These are phyloP conservation scores for Nemophila menziesii DNA, from an alignment of 257 asterid genomes.

Conservation along the genomic window DNA sequence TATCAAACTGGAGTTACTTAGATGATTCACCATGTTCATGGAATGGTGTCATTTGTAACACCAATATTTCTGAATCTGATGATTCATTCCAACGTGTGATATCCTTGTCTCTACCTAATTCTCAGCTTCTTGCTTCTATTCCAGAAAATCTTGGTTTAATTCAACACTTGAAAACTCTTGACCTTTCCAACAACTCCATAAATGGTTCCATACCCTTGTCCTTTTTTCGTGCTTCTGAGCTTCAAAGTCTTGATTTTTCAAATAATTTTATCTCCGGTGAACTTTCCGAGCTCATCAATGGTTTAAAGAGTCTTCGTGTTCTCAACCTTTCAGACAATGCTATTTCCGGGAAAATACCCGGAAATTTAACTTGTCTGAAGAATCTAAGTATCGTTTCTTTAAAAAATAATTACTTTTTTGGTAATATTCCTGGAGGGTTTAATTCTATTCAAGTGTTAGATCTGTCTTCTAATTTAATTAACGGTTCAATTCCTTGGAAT, in stretches of 20 bases:
- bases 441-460: slow-evolving; percentile 42
- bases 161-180: slow-evolving; percentile 33
- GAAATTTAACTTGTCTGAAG: slow-evolving; percentile 22
- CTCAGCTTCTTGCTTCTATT: slow-evolving; percentile 53
- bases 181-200: slow-evolving; percentile 70
- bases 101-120: slow-evolving; percentile 42
- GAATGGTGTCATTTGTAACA: slow-evolving; percentile 66
- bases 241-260: slow-evolving; percentile 53
- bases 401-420: slow-evolving; percentile 62
- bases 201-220: slow-evolving; percentile 71
- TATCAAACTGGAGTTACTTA: slow-evolving; percentile 43
- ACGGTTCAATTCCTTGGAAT: slow-evolving; percentile 54
- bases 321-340: slow-evolving; percentile 80
- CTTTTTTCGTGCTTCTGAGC: slow-evolving; percentile 47
- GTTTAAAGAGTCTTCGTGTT: slow-evolving; percentile 27
- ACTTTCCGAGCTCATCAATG: slow-evolving; percentile 43
- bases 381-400: slow-evolving; percentile 43
- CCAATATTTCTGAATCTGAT: slow-evolving; percentile 33
- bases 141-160: slow-evolving; percentile 64
- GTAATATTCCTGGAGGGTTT: slow-evolving; percentile 51
- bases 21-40: slow-evolving; percentile 72
- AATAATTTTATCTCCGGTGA: slow-evolving; percentile 66
- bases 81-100: slow-evolving; percentile 53
- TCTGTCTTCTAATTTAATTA: slow-evolving; percentile 77
- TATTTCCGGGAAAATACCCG: slow-evolving; percentile 53